Base-by-base conservation (phyloP, 768 basidiomycete species). In the Sarcodon sp. region DNA sequence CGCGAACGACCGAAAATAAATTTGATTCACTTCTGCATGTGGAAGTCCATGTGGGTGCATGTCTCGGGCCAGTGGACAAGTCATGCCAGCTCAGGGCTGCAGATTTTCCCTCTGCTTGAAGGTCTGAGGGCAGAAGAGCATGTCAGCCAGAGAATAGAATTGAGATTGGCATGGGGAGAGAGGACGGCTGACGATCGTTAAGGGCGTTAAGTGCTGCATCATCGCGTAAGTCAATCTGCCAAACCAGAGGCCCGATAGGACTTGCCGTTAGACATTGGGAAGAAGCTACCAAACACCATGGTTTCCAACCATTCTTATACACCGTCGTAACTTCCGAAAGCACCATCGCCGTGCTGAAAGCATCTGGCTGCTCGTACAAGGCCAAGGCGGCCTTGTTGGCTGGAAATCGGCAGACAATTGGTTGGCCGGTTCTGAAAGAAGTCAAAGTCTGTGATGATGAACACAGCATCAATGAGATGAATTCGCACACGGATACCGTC, bases 1-100 rank as follows among this genome's bases (percentile, higher is more conserved):
- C 47, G 38, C 35, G 45, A 51, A 39, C 46, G n/a, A 15, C 16
- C n/a, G 33, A n/a, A 8, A 31, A 52, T 44, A 53, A 47, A 35
- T 43, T 44, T 54, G 52, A 49, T 55, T 51, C 44, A 80, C 83
- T 71, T 69, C 77, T 81, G 61, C 80, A 83, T 5, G 70, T 53
- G 3, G 66, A 70, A 1, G 67, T 79, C 81, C 81, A 84, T 35
- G 60, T 55, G 6, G 71, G 73, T 3, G 59, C 62, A 47, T 79
- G 68, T 10, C 60, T 61, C 0, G 67, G 66, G 0, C 79, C 80
- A 8, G 59, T 60, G 5, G 54, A 57, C 0, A 63, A 66, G 43
- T 80, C 76, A 16, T 66, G 56, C 79, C 80, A 85, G 54, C 70
- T 77, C 31, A 83, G 66, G 31, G 72, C 55, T 13, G 70, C 49